These are phyloP conservation scores for Aspergillus awamori DNA, from an alignment of 2,329 filamentous ascomycete species.

Conservation along the genomic window DNA sequence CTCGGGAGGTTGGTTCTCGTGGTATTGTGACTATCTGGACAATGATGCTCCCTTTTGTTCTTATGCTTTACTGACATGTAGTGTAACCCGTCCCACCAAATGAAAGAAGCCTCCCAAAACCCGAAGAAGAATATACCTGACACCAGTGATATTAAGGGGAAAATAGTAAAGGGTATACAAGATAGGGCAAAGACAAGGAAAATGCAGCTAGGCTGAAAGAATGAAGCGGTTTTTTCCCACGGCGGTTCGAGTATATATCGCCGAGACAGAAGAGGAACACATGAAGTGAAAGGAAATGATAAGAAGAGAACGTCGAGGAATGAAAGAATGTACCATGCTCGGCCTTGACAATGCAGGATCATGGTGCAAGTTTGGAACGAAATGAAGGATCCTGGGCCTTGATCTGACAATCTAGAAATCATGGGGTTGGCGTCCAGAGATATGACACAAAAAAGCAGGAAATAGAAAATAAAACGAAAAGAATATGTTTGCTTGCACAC, in stretches of 20 bases:
- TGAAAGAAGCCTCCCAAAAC: constrained; percentile 4
- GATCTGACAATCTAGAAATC: constrained; percentile 13
- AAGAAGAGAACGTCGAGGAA: constrained; percentile 14
- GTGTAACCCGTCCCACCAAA: constrained; percentile 9
- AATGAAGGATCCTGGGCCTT: constrained; percentile 7
- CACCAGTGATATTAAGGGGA: constrained; percentile 19
- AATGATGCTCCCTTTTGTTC: constrained; percentile 8
- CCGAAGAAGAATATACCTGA: constrained; percentile 13
- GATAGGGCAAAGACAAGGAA: constrained; percentile 14
- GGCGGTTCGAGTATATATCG: constrained; percentile 12
- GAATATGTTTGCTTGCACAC: constrained; percentile 34
- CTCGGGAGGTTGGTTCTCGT: neutral
- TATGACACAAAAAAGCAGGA: constrained; percentile 14
- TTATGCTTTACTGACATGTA: constrained; percentile 14
- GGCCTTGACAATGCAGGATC: neutral
- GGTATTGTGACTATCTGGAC: neutral
- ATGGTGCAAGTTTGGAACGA: neutral
- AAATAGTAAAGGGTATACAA: constrained; percentile 27
- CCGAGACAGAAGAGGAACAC: constrained; percentile 12
- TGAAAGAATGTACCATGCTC: constrained; percentile 13
- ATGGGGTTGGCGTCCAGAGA: constrained; percentile 13
- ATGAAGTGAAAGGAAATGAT: constrained; percentile 19
- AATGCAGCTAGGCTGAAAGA: neutral
- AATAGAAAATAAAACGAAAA: constrained; percentile 16
- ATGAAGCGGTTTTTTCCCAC: constrained; percentile 5